A percentile compares a stretch with the other conserved stretches of the same genome.
Conservation (phyloP, 176 grass and related monocot genomes). For the Avena insularis region DNA sequence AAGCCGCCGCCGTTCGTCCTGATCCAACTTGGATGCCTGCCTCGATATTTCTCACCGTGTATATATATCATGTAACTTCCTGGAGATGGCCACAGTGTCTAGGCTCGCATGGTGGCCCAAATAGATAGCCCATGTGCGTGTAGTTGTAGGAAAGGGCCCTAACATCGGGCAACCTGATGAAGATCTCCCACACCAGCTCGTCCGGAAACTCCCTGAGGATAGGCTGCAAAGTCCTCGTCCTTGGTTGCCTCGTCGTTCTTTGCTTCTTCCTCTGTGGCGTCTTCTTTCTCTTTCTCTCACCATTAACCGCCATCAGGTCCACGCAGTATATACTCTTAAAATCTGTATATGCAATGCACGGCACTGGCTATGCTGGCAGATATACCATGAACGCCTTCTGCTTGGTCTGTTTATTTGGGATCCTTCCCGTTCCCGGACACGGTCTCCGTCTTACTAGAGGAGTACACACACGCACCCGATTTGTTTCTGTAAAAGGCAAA, state of each 20-base stretch:
- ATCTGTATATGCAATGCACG: background rate
- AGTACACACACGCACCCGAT: background rate
- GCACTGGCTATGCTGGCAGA: background rate
- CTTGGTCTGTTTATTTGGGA: background rate
- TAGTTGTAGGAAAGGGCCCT: no score
- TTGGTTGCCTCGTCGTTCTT: background rate
- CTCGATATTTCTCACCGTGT: no score
- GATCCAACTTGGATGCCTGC: no score
- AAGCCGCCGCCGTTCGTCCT: no score
- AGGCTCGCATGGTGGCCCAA: no score
- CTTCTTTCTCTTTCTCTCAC: background rate
- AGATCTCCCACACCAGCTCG: constrained; percentile 10
- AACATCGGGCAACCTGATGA: background rate
- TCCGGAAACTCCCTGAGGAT: background rate
- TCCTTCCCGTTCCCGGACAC: background rate
- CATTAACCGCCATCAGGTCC: background rate
- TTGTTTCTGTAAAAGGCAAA: background rate
- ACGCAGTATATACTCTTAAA: background rate
- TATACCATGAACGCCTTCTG: no score
- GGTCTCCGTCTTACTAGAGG: background rate
- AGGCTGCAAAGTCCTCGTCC: background rate
- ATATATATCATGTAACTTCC: no score
- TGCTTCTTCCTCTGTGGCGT: background rate
- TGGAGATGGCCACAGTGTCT: no score
- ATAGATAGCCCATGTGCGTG: no score